A percentile compares a stretch with the other conserved stretches of the same genome.
Conservation (phyloP, 306 rosid species). For the Vicia sativa region DNA sequence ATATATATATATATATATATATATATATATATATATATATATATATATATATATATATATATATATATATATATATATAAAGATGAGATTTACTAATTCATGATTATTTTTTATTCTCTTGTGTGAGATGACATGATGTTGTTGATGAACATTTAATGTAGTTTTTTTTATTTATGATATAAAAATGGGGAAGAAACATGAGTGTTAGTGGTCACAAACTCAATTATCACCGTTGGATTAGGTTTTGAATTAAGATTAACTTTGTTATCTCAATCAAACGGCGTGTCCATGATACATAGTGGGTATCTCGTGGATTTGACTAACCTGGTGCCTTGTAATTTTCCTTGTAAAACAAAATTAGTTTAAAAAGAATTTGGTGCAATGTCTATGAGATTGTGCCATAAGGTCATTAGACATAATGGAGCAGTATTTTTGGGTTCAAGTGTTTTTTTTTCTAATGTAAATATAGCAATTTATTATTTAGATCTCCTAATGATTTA, state of each 20-base stretch:
- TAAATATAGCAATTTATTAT: background rate
- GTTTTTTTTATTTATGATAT: conserved; percentile 15
- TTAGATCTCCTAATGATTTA: background rate
- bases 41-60: too few relatives aligned
- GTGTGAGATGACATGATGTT: conserved; percentile 62
- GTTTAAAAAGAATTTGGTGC: conserved; percentile 40
- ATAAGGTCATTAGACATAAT: background rate
- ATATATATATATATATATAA: too few relatives aligned
- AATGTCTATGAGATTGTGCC: conserved; percentile 7
- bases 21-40: too few relatives aligned
- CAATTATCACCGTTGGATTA: conserved; percentile 53
- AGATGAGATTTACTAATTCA: conserved; percentile 33
- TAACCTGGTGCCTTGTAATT: conserved; percentile 50
- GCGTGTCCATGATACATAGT: conserved; percentile 55
- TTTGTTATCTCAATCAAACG: conserved; percentile 26
- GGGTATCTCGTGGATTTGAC: conserved; percentile 76
- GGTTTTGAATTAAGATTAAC: background rate
- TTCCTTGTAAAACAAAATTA: conserved; percentile 17
- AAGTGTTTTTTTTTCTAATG: background rate
- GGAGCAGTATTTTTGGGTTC: background rate
- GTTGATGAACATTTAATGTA: conserved; percentile 55
- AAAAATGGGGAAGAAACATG: conserved; percentile 19
- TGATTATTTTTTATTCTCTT: conserved; percentile 41
- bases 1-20: too few relatives aligned
- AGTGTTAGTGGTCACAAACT: conserved; percentile 36